Evolutionary conservation across 2,329 filamentous ascomycete genomes (phyloP), one percentile per base, ranked within the genome.

Genomic region (Hortaea werneckii): DNA sequence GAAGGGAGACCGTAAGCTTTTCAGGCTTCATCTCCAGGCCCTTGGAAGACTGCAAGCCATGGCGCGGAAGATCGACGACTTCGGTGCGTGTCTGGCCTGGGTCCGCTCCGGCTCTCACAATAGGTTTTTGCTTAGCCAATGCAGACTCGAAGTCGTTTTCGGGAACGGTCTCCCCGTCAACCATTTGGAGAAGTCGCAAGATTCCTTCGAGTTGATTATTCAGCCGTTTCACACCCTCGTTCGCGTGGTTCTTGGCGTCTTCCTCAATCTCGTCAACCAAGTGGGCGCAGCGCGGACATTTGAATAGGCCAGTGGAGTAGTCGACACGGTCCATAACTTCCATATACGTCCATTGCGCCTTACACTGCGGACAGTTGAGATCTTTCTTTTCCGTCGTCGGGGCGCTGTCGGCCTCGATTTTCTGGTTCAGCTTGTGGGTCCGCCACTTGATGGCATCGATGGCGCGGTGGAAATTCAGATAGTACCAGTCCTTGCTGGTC

Each of bases 371-470:
- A 67, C 92, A 98, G 49, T 83, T 82, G 59, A 89, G 94, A 62
- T 96, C 92, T 65, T 95, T 95, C 64, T 87, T 85, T 66, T 96
- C 90, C 46, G 66, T 65, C 7, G 83, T 83, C 0, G 87, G 83
- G 12, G 86, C 81, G 11, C 86, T 85, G 47, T 87, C 82, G 11
- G 83, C 82, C 67, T 95, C 89, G 48, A 96, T 87, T 45, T 84
- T 81, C 63, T 90, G 89, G 55, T 89, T 88, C 56, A 96, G 80
- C 46, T 83, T 83, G 62, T 90, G 89, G 42, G 95, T 81, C 51
- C 87, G 83, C 77, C 85, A 98, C 66, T 98, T 98, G 68, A 95
- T 94, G 41, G 87, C 87, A 67, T 98, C 92, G 60, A 98, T 87
- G 32, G 90, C 87, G 47, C 87, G 85, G 49, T 92, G 87, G 61